A percentile compares a stretch with the other conserved stretches of the same genome.
phyloP scores from a whole-genome alignment of 345 rosid genomes.

The Aegle marmelos region DNA sequence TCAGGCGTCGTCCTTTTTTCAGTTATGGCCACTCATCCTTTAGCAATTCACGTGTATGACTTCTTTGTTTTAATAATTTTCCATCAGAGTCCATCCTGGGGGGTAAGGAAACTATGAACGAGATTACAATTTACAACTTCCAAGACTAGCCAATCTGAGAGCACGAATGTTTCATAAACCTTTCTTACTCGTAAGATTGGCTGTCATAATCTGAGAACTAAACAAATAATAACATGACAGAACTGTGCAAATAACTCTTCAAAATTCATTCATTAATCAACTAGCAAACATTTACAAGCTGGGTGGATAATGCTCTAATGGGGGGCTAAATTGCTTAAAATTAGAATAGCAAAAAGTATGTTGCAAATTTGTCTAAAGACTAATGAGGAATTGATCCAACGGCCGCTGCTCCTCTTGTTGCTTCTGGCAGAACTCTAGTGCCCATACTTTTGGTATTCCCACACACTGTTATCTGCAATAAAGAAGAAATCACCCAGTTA shows the following conservation, averaged over 20 bases:
- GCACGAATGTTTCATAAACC: too few species aligned
- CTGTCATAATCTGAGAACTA: too few species aligned
- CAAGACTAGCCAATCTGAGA: neutral
- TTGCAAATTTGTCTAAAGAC: neutral
- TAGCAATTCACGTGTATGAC: neutral
- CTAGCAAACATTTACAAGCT: neutral
- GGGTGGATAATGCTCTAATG: neutral
- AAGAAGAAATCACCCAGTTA: neutral
- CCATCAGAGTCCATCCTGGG: neutral
- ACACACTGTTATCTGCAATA: constrained; percentile 9
- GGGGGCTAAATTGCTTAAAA: neutral
- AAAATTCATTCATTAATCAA: neutral
- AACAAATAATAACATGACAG: neutral
- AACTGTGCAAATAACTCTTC: too few species aligned
- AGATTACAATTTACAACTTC: too few species aligned
- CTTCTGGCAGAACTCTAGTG: neutral
- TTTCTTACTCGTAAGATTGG: neutral
- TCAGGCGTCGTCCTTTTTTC: constrained; percentile 38
- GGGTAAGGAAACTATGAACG: neutral
- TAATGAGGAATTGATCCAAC: neutral
- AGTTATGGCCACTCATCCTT: neutral
- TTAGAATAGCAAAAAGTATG: too few species aligned
- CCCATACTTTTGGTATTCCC: constrained; percentile 15
- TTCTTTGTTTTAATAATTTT: too few species aligned
- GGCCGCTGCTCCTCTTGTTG: neutral